Evolutionary conservation across 345 rosid species (phyloP), one percentile per base, ranked within the genome.

Genomic region (Cardamine chenopodiifolia): DNA sequence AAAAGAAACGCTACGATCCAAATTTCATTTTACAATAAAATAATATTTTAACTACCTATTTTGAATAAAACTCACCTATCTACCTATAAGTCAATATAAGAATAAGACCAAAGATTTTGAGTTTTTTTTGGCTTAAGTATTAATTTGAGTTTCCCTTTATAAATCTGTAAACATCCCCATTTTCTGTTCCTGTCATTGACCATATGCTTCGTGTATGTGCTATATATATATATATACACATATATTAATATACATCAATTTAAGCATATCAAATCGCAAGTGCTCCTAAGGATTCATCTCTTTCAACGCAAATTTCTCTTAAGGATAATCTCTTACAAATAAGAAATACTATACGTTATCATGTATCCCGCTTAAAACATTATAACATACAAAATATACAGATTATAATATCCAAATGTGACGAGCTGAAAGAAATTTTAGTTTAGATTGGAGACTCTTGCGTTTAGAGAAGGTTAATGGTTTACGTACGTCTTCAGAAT

Each of bases 131-230:
- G 1, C 7, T 6, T 3, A 11, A 37, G 13, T 42, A 22, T 29
- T 53, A 3, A 45, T 44, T 52, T 1, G 32, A 25, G 7, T 64
- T 31, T 54, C 28, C 14, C 56, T 15, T 14, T 53, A 61, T 52
- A 71, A n/a, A 34, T 71, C 20, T 61, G 40, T 20, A 53, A n/a
- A 23, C 2, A 42, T 64, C 15, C 50, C 34, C 34, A 20, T 55
- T 55, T 44, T 23, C 0, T 32, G 66, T 73, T 73, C 58, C 61
- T 66, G 66, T 57, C 72, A 74, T 66, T 74, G 72, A 74, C 73
- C 73, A 66, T 35, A 54, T 42, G 68, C 60, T 56, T 45, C 44
- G n/a, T 49, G 50, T 53, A 65, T 73, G 65, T 55, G 71, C 57
- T 26, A 23, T 44, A 53, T 22, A 17, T 68, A 54, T 26, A 42